Evolutionary conservation across 192 early-diverging fungal genomes (phyloP), one percentile per base, ranked within the genome.

Genomic region (Rhizoclosmatium sp.): DNA sequence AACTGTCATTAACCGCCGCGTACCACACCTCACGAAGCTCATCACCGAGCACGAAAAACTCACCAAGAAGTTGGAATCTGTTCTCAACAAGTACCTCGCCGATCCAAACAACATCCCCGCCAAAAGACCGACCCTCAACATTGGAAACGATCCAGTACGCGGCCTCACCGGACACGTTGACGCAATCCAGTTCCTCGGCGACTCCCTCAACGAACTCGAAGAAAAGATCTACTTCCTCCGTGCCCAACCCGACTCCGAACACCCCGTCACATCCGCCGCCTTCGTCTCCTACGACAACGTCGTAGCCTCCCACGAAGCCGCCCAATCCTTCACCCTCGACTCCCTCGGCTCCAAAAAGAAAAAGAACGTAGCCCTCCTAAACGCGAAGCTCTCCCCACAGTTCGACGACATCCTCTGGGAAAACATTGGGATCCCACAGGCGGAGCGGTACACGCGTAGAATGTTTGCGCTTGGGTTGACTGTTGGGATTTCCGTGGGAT

Each of bases 371-470:
- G 10, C 39, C 45, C 40, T 19, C 3, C 65, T 83, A 42, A 70
- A 54, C 47, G 59, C 83, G 3, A 85, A 85, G 59, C 49, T 84
- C 19, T 65, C 70, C 45, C 87, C 87, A 16, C 41, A 82, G 47
- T 82, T 83, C 70, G 82, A 85, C 54, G 84, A 88, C 72, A 82
- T 88, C 49, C 79, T 88, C 23, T 88, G 87, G 87, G 82, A 87
- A 3, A 88, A 87, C 69, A 64, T 87, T 60, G 84, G 82, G 10
- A 65, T 87, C 7, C 14, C 23, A 1, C 23, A 72, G 3, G 62
- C 78, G 4, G 66, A 76, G 10, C 61, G 82, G 12, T 42, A 59
- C 46, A 76, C 76, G 4, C 81, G 87, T n/a, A 65, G 78, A 19
- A 45, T 83, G 56, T 67, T 85, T 65, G 81, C 82, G 2, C 45